Conservation (phyloP, 139 green algal species). For the Tetraselmis chui region DNA sequence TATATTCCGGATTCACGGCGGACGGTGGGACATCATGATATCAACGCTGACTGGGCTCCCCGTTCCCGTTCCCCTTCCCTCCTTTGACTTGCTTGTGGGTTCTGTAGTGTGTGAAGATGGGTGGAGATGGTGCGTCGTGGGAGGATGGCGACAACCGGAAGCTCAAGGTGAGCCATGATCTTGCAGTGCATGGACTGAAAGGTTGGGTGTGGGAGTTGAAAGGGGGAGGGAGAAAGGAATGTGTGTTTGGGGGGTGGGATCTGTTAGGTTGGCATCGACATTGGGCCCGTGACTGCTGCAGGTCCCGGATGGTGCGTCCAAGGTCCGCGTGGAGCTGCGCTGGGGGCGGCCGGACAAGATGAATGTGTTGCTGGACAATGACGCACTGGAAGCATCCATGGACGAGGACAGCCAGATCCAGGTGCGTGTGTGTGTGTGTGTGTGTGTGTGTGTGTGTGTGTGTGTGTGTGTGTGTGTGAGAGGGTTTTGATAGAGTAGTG, state of each 20-base stretch:
- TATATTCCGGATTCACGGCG: neutral
- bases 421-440: too few relatives aligned
- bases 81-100: neutral
- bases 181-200: neutral
- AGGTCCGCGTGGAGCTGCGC: neutral
- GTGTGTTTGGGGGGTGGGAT: neutral
- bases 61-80: neutral
- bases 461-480: too few relatives aligned
- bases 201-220: neutral
- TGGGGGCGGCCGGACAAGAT: neutral
- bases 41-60: neutral
- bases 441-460: too few relatives aligned
- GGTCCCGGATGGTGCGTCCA: neutral
- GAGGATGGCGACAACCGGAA: conserved; percentile 54
- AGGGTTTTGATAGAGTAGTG: too few relatives aligned
- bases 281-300: too few relatives aligned
- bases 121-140: conserved; percentile 31
- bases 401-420: neutral
- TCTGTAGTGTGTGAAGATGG: conserved; percentile 20
- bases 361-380: neutral
- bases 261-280: neutral
- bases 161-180: conserved; percentile 40
- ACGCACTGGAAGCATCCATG: neutral
- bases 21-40: neutral
- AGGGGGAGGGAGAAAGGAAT: neutral